phyloP scores from a whole-genome alignment of 2,329 filamentous ascomycete genomes.

The Dothideomycetes sp. region DNA sequence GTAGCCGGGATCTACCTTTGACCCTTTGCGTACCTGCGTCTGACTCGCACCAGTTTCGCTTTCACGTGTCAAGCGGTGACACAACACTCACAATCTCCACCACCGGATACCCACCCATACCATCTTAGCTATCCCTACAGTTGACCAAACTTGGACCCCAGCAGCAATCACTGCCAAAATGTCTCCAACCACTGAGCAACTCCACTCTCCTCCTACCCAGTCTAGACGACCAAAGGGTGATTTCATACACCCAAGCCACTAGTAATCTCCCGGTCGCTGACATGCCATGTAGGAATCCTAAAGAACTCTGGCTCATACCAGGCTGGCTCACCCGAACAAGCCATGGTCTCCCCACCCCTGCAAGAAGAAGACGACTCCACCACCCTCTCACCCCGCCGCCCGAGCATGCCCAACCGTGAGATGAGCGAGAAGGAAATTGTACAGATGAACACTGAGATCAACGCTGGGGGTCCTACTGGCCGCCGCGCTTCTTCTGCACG shows the following conservation, averaged over 20 bases:
- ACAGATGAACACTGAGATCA: constrained; percentile 86
- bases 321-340: constrained; percentile 40
- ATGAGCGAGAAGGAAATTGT: constrained; percentile 76
- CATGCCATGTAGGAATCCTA: constrained; percentile 59
- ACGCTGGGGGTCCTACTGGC: constrained; percentile 70
- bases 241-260: background rate
- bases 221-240: constrained; percentile 1
- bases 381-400: constrained; percentile 22
- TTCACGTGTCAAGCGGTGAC: background rate
- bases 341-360: constrained; percentile 35
- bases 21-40: no score
- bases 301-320: constrained; percentile 68
- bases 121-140: background rate
- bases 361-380: constrained; percentile 20
- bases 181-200: background rate
- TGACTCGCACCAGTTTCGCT: no score
- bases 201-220: constrained; percentile 3
- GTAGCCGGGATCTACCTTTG: no score
- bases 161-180: background rate
- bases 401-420: constrained; percentile 35
- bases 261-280: background rate
- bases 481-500: constrained; percentile 70
- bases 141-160: no score
- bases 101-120: no score
- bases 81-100: no score